Evolutionary conservation across 2,329 filamentous ascomycete genomes (phyloP), one percentile per base, ranked within the genome.

Genomic region (Orbilia oligospora): DNA sequence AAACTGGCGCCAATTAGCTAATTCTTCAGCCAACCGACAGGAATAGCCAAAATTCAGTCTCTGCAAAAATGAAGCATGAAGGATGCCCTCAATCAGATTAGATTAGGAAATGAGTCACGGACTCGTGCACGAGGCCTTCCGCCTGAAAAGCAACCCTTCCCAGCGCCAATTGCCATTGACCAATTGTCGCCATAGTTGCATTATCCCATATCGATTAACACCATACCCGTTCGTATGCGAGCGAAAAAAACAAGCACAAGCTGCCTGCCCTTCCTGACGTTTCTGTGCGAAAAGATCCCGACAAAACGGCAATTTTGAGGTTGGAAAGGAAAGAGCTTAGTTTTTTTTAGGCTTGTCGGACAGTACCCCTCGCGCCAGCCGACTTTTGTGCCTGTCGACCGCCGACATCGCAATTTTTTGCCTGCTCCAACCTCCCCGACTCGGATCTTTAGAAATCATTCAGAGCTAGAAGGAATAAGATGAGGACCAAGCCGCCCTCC

Each of bases 401-500:
- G 75, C 75, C 75, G 75, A 78, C 75, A 78, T 78, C 75, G 75
- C 75, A 78, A 77, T 77, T 77, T 78, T 78, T 61, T 49, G 63
- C 41, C 36, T 22, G 27, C 48, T 55, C 64, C 75, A 78, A 78
- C 63, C 46, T 78, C 75, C 55, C 68, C 75, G 68, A 77, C 71
- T 76, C 71, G 66, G 72, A 77, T 77, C 72, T 36, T 49, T 68
- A 44, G 49, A 46, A 56, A 49, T 48, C 33, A 6, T 20, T 69
- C 61, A 36, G 56, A 73, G 33, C 69, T 66, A 66, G 69, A 64
- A 51, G 63, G 53, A 46, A 69, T 67, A 78, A 66, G 63, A 78
- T 78, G 75, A 78, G 75, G 49, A 78, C 75, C 68, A 78, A 78
- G 55, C 63, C 75, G 63, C 75, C 69, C 33, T 78, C 75, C 55